These are phyloP conservation scores for Fraxinus platypoda DNA, from an alignment of 305 asterid species.

Conservation along the genomic window DNA sequence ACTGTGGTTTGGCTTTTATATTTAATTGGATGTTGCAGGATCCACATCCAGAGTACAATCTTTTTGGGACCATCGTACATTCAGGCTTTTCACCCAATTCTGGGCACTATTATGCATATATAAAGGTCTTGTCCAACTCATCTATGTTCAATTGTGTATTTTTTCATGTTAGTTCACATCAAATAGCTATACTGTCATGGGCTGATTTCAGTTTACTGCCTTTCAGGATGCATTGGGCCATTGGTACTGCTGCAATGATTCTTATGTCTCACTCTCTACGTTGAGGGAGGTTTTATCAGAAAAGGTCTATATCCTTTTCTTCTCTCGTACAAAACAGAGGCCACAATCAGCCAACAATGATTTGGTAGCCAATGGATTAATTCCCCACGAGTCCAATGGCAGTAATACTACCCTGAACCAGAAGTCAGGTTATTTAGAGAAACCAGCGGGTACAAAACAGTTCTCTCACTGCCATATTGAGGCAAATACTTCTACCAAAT, in stretches of 20 bases:
- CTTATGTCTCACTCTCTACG: constrained; percentile 67
- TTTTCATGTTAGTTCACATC: constrained; percentile 18
- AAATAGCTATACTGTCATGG: not conserved
- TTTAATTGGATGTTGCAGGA: constrained; percentile 57
- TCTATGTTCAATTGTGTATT: constrained; percentile 19
- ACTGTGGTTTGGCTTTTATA: constrained; percentile 14
- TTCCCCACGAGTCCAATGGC: constrained; percentile 58
- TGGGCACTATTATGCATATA: constrained; percentile 91
- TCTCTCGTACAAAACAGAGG: constrained; percentile 84
- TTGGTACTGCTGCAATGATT: constrained; percentile 98
- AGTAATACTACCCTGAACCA: constrained; percentile 35
- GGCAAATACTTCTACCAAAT: constrained; percentile 27
- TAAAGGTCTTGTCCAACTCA: constrained; percentile 59
- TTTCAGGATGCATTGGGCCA: constrained; percentile 81
- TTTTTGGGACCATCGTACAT: constrained; percentile 93
- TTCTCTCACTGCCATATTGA: constrained; percentile 36
- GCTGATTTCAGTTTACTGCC: constrained; percentile 20
- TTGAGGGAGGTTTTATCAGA: constrained; percentile 90
- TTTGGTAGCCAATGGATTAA: constrained; percentile 46
- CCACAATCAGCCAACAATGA: constrained; percentile 37
- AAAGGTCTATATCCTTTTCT: constrained; percentile 89
- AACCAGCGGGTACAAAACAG: constrained; percentile 28
- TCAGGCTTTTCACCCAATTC: constrained; percentile 96
- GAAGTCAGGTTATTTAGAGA: constrained; percentile 40
- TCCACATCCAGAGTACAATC: constrained; percentile 79